These are phyloP conservation scores for Neurospora sp. DNA, from an alignment of 495 filamentous ascomycete genomes.

Conservation along the genomic window DNA sequence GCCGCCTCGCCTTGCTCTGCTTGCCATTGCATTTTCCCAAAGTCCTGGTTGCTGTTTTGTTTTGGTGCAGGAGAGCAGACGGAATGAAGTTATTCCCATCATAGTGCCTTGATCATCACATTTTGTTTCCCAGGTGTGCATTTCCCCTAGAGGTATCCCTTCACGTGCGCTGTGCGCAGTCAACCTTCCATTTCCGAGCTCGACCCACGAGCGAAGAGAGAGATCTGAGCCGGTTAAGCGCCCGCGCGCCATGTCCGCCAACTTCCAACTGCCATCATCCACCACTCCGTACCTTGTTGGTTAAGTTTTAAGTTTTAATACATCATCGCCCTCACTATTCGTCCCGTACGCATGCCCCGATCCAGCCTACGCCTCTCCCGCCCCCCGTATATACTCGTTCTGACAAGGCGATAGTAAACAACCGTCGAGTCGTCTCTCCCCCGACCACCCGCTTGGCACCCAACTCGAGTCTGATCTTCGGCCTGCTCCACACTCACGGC, in stretches of 20 bases:
- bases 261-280: background rate
- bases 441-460: background rate
- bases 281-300: background rate
- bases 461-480: background rate
- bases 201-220: background rate
- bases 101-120: background rate
- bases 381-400: background rate
- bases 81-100: conserved; percentile 5
- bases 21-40: background rate
- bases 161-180: conserved; percentile 5
- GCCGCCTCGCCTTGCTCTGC: background rate
- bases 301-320: background rate
- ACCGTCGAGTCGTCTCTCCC: background rate
- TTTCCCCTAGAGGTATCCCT: background rate
- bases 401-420: conserved; percentile 1
- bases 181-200: background rate
- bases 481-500: background rate
- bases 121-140: background rate
- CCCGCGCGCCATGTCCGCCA: background rate
- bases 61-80: background rate
- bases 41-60: background rate
- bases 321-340: background rate
- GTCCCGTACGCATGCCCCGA: background rate
- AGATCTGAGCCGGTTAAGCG: background rate
- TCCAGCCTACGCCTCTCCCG: background rate